Percentiles rank a stretch among this genome's conserved stretches.
phyloP scores from a whole-genome alignment of 345 rosid genomes.

The Citrus sinensis region DNA sequence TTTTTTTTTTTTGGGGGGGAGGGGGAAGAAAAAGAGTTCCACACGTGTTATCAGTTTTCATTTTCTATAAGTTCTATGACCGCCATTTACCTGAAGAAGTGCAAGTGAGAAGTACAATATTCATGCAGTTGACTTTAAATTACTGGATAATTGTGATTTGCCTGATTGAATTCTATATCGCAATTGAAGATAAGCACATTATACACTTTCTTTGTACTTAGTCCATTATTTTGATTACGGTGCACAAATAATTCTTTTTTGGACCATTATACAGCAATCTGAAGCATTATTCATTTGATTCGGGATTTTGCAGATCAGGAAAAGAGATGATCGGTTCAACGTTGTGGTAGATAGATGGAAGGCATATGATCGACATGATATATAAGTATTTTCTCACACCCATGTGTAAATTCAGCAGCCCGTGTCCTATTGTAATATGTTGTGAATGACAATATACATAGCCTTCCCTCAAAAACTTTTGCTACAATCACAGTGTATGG shows the following conservation, averaged over 20 bases:
- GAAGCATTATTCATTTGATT: not conserved
- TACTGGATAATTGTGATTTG: not conserved
- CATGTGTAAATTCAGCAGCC: not conserved
- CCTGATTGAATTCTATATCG: not conserved
- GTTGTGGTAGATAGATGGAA: constrained; percentile 65
- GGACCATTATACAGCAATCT: not conserved
- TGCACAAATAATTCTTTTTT: not conserved
- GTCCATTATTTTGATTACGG: not conserved
- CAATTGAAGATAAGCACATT: not conserved
- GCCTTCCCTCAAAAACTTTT: not conserved
- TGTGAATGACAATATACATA: not conserved
- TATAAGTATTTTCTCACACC: constrained; percentile 12
- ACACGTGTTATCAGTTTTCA: not conserved
- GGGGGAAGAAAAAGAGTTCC: no score
- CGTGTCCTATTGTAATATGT: not conserved
- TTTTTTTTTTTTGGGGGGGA: not conserved
- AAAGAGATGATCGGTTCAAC: constrained; percentile 37
- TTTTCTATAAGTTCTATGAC: not conserved
- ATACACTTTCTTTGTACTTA: not conserved
- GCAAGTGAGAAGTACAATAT: not conserved
- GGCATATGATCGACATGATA: constrained; percentile 40
- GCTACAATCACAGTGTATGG: not conserved
- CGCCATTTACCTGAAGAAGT: not conserved
- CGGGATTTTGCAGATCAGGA: constrained; percentile 43
- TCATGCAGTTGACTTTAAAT: not conserved